Evolutionary conservation across 2,329 filamentous ascomycete genomes (phyloP).

Genomic region (Aureobasidium zeae): DNA sequence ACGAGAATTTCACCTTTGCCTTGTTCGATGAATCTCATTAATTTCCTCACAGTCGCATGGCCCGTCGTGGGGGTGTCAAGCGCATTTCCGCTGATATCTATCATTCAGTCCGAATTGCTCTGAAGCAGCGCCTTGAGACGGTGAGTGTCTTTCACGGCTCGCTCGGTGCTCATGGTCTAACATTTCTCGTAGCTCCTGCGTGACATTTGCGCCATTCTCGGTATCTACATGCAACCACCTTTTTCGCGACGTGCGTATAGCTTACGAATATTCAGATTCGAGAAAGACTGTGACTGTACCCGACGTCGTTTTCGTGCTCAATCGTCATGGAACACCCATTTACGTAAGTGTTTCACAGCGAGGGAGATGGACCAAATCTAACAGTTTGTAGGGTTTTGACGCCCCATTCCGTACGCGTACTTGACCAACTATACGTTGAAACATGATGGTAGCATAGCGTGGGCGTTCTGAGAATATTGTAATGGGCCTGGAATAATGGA

Average conservation of each 20-base stretch:
- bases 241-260: too few relatives aligned
- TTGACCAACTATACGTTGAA: too few relatives aligned
- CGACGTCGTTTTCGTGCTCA: conserved; percentile 53
- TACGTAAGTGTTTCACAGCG: conserved; percentile 34
- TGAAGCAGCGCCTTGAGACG: conserved; percentile 45
- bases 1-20: too few relatives aligned
- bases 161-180: neutral
- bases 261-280: too few relatives aligned
- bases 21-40: too few relatives aligned
- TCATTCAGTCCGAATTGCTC: conserved; percentile 45
- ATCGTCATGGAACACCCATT: conserved; percentile 39
- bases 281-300: conserved; percentile 55
- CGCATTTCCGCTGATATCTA: conserved; percentile 59
- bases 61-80: conserved; percentile 68
- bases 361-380: neutral
- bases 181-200: conserved; percentile 17
- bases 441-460: too few relatives aligned
- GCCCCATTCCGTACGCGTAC: conserved; percentile 20
- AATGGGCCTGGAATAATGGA: too few relatives aligned
- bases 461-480: neutral
- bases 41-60: conserved; percentile 51
- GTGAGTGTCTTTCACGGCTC: too few relatives aligned
- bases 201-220: conserved; percentile 23
- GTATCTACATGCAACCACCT: too few relatives aligned
- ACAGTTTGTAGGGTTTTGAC: conserved; percentile 39